Evolutionary conservation across 2,329 filamentous ascomycete genomes (phyloP), one percentile per base, ranked within the genome.

Genomic region (Fusarium haematococcum): DNA sequence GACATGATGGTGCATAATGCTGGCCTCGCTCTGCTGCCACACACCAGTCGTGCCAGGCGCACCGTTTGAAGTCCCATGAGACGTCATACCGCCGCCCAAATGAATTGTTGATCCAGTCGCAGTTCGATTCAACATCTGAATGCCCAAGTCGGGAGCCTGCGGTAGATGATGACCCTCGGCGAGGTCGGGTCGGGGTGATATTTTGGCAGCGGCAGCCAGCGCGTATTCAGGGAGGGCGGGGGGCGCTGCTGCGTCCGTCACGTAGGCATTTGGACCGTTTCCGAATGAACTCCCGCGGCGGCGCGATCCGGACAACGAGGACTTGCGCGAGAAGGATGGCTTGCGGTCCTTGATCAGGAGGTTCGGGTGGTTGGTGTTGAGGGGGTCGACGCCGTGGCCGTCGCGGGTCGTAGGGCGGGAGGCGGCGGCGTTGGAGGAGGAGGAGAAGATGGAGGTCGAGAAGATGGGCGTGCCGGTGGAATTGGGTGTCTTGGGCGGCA

Each of bases 1-100:
- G 70, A 99, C 89, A 77, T 92, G 91, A 74, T 89, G 87, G 69
- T 90, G 85, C 33, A 89, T 81, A n/a, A 86, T 81, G 18, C 83
- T 82, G 35, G 83, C 83, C 80, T 91, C 89, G 69, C 82, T 84
- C 73, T 83, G 84, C 75, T 85, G 81, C 77, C 81, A 84, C 57
- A 79, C 66, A 9, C 68, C 68, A 16, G 78, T 39, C 2, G 72
- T 70, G n/a, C 62, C 67, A 1, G 77, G 63, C 71, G 71, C 50
- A 20, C 54, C 60, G 25, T 59, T 67, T 48, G 58, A 54, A 13
- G 72, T 65, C n/a, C 63, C 68, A 63, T 52, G 74, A 5, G 73
- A 65, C 13, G 67, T 56, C n/a, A 72, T 63, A 25, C 52, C 60
- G 16, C 66, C 45, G 73, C 71, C 52, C 63, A 71, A 79, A 33